Percentiles rank a stretch among this genome's conserved stretches.
These are phyloP conservation scores for Claviceps humidiphila DNA, from an alignment of 2,329 filamentous ascomycete genomes.

Conservation along the genomic window DNA sequence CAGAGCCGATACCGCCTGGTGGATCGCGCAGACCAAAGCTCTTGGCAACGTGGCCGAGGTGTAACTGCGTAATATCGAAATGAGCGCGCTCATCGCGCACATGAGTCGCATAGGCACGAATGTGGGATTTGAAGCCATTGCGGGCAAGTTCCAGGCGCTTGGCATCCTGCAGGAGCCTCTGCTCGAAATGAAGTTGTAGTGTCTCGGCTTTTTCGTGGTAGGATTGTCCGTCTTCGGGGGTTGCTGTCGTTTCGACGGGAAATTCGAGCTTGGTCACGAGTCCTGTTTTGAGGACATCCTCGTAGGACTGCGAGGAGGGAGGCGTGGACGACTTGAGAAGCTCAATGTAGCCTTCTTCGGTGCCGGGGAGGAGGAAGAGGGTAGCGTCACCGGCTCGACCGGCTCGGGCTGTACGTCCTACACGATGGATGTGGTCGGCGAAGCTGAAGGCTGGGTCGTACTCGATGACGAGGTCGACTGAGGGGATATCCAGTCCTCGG, in stretches of 20 bases:
- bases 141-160: constrained; percentile 68
- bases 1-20: constrained; percentile 64
- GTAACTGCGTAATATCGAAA: constrained; percentile 85
- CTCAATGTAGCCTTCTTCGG: constrained; percentile 81
- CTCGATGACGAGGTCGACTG: constrained; percentile 88
- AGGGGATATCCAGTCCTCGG: constrained; percentile 86
- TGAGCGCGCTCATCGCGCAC: constrained; percentile 69
- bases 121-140: constrained; percentile 79
- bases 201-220: constrained; percentile 41
- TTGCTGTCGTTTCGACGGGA: constrained; percentile 55
- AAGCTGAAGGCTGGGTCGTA: constrained; percentile 92
- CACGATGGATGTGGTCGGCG: constrained; percentile 86
- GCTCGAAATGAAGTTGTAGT: constrained; percentile 46
- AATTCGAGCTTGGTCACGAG: constrained; percentile 48
- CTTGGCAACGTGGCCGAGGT: constrained; percentile 88
- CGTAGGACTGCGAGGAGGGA: constrained; percentile 37
- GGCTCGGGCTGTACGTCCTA: constrained; percentile 87
- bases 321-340: constrained; percentile 45
- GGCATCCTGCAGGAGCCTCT: constrained; percentile 45
- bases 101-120: constrained; percentile 91
- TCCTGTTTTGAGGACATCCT: constrained; percentile 49
- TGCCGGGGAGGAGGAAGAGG: constrained; percentile 81
- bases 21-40: constrained; percentile 82
- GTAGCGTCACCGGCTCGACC: constrained; percentile 76
- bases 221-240: constrained; percentile 26